Evolutionary conservation across 495 filamentous ascomycete species (phyloP), one percentile per base, ranked within the genome.

Genomic region (Monascus purpureus): DNA sequence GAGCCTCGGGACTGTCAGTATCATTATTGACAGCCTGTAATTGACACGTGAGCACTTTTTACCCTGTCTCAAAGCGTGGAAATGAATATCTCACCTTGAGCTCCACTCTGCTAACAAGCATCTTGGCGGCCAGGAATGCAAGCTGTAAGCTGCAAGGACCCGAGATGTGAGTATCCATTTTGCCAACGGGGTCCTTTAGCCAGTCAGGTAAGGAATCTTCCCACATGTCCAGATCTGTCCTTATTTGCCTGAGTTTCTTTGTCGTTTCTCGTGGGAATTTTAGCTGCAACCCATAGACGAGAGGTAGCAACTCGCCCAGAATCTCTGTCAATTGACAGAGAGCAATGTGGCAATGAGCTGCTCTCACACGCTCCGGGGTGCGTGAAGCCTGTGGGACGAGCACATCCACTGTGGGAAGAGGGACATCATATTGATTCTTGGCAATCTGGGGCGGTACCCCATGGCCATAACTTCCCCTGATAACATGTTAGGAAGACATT

Each of bases 391-490:
- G 38, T 3, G 59, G 49, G 8, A 61, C 48, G 2, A 65, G 32
- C 3, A 53, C 44, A 19, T 65, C 59, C 19, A 65, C 34, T 0
- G 50, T 63, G 2, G 68, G 68, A 28, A 65, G 37, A 18, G 67
- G 67, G 13, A 73, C 68, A 37, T 73, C 67, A 35, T 73, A 70
- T 40, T 70, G 63, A 13, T 50, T 56, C 29, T 57, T 65, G 6
- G 54, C 40, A 27, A 70, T 60, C 25, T 66, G 58, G 28, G 66
- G 55, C 13, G 66, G 66, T 13, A 66, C 62, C 7, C 66, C 66
- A 32, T 70, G 63, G 16, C 61, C 61, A 33, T 64, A 62, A 38
- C 66, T 70, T 43, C 64, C 61, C 65, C 63, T 65, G 36, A 31
- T 25, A 13, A 19, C 11, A 17, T 13, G 19, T 31, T 25, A 17